Evolutionary conservation across 768 basidiomycete genomes (phyloP), one percentile per base, ranked within the genome.

Genomic region (Lentinula sp.): DNA sequence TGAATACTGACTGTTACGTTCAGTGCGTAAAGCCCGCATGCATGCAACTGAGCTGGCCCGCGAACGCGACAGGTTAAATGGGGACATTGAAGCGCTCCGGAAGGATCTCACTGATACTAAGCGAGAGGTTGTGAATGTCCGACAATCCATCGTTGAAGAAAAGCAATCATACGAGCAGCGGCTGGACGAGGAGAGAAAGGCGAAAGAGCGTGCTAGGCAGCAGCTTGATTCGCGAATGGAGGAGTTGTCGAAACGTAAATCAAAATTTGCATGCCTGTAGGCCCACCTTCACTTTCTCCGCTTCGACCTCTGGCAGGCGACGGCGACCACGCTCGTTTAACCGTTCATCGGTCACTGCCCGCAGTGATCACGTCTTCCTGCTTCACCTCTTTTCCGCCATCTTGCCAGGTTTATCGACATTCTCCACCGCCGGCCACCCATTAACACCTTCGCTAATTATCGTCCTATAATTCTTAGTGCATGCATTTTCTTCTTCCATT

Each of bases 11-110:
- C 43, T 45, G 43, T 48, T 48, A 48, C 59, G 9, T 43, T 43
- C 67, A 94, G 91, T 96, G 59, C 91, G 95, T 62, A 96, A 96
- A 74, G 90, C 93, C 6, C 91, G 94, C 41, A 88, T 93, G 86
- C 94, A 95, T 71, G 91, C 93, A 18, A 93, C 90, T 59, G 94
- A 96, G 69, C 76, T 95, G 42, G 90, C 89, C 9, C 83, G 90
- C 54, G 94, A 96, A 73, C 86, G 94, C 49, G 94, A 95, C 72
- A 80, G 81, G 42, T 77, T 91, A 59, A 87, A 76, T 62, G 68
- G 72, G 48, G 87, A 91, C 72, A 74, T 90, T 60, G 85, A 87
- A 37, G 70, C 78, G 36, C 80, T 95, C 33, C 85, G 88, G 51
- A 81, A 72, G 60, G 91, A 95, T 72, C 81, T 95, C 28, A 74